Evolutionary conservation across 129 eudicot species (phyloP).

Genomic region (Escallonia herrerae): DNA sequence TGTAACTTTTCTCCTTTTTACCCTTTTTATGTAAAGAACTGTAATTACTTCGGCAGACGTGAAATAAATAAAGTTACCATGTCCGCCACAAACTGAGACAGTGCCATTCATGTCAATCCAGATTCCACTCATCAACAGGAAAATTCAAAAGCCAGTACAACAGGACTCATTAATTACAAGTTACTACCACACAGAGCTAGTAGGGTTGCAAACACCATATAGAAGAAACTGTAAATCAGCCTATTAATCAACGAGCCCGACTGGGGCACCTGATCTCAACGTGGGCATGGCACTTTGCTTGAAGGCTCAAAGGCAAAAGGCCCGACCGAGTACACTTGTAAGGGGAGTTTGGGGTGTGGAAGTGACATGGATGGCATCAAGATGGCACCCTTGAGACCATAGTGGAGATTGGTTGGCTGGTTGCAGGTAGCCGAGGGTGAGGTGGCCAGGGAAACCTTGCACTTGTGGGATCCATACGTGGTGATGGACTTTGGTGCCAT

Average conservation of each 20-base stretch:
- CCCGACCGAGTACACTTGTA: constrained; percentile 46
- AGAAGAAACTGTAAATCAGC: too few species aligned
- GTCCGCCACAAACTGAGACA: constrained; percentile 9
- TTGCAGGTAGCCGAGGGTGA: constrained; percentile 48
- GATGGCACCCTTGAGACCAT: constrained; percentile 54
- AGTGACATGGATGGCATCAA: constrained; percentile 31
- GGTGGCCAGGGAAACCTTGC: constrained; percentile 49
- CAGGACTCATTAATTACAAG: constrained; percentile 5
- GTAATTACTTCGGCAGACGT: too few species aligned
- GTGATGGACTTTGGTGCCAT: constrained; percentile 44
- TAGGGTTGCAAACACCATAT: not conserved
- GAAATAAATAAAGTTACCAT: not conserved
- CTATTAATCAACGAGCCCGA: not conserved
- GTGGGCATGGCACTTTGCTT: constrained; percentile 43
- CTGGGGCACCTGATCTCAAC: not conserved
- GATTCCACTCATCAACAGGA: constrained; percentile 10
- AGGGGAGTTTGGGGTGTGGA: constrained; percentile 17
- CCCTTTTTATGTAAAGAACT: too few species aligned
- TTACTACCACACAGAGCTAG: too few species aligned
- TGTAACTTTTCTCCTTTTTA: too few species aligned
- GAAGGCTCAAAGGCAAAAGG: constrained; percentile 73
- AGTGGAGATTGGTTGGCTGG: constrained; percentile 53
- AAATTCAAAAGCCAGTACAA: constrained; percentile 13
- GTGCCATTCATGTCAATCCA: not conserved
- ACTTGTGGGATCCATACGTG: constrained; percentile 55